Evolutionary conservation across 805 yeast species (phyloP), one percentile per base, ranked within the genome.

Genomic region (Starmerella etchellsii): DNA sequence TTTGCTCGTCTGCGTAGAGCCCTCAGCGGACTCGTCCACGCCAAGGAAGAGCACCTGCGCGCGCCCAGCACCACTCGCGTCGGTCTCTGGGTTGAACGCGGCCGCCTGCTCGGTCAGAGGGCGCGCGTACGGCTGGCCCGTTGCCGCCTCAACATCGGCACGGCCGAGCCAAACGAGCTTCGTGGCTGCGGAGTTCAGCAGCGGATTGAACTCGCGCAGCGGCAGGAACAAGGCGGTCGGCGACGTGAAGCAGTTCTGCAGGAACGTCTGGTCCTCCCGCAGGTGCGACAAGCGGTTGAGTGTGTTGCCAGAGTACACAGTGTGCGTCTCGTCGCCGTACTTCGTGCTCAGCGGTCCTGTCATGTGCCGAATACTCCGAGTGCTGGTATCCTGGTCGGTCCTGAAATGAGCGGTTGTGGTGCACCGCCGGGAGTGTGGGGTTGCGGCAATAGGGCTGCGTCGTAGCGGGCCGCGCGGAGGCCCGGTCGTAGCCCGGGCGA

Each of bases 201-300:
- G 37, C n/a, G 60, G 54, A 37, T 58, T 47, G 11, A 56, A 51
- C 19, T 51, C 43, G 22, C 48, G 34, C 40, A 64, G 59, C 34
- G 73, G 68, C 2, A 79, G 54, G 42, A 78, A 70, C 38, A 71
- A 59, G 1, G 82, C 60, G 2, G 68, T 57, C 2, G 66, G 62
- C 44, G 70, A 72, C 19, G 47, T 48, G 16, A 71, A 57, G 4
- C 76, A 71, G 31, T 55, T 53, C 36, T 60, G 48, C 26, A 79
- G 67, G 50, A 76, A 76, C 23, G 63, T 68, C 15, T 58, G 34
- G 54, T 78, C 73, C 20, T 71, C 71, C 28, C 88, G 61, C 37
- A 78, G 59, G 50, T 77, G 80, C 15, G 79, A 70, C 5, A 79
- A 72, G 42, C 88, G 60, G 56, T 78, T 76, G 42, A 80, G 61